Conservation (phyloP, 768 basidiomycete species). For the Mycena vitilis region DNA sequence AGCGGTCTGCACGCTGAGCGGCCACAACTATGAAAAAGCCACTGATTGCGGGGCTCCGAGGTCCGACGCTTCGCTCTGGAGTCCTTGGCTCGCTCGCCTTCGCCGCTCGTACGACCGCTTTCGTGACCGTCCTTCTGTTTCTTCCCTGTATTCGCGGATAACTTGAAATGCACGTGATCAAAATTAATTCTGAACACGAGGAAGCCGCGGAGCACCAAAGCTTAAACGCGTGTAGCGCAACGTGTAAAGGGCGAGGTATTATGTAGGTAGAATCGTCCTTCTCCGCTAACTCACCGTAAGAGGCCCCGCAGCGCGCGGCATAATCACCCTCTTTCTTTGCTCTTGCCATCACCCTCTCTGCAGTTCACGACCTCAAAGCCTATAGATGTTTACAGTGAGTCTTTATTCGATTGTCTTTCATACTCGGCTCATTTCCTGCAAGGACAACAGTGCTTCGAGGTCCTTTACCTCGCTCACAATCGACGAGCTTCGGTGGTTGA, state of each 20-base stretch:
- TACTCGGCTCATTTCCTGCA: conserved; percentile 28
- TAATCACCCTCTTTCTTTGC: conserved; percentile 28
- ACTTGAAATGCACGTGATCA: conserved; percentile 45
- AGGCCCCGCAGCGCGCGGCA: conserved; percentile 35
- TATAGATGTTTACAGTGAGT: conserved; percentile 35
- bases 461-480: conserved; percentile 50
- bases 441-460: conserved; percentile 46
- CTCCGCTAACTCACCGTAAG: conserved; percentile 32
- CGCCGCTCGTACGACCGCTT: conserved; percentile 13
- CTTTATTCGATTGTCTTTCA: conserved; percentile 31
- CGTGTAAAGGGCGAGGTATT: conserved; percentile 49
- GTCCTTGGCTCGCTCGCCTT: conserved; percentile 29
- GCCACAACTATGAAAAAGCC: conserved; percentile 55
- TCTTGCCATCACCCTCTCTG: conserved; percentile 29
- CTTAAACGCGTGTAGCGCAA: conserved; percentile 30
- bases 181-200: conserved; percentile 56
- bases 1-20: conserved; percentile 86
- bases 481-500: conserved; percentile 64
- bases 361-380: conserved; percentile 28
- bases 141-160: conserved; percentile 46
- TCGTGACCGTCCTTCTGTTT: conserved; percentile 36
- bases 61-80: conserved; percentile 32
- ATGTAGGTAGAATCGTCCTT: conserved; percentile 43
- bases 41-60: conserved; percentile 32
- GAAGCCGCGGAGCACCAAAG: conserved; percentile 43